Conservation (phyloP, 768 basidiomycete species). For the Asterophora lycoperdoides region DNA sequence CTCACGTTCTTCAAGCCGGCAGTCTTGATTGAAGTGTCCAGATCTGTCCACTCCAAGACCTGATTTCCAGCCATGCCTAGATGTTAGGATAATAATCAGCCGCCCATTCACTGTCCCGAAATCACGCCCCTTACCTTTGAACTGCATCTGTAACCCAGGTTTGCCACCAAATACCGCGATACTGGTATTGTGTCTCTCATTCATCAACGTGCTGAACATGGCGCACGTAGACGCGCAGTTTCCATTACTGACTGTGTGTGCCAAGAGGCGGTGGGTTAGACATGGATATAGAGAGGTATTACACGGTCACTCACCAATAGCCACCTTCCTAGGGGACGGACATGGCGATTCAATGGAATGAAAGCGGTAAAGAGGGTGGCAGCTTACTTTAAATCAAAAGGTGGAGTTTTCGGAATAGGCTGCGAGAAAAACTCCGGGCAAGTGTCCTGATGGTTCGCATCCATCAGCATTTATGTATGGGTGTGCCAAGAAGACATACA, state of each 20-base stretch:
- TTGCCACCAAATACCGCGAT: slow-evolving; percentile 57
- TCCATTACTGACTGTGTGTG: slow-evolving; percentile 34
- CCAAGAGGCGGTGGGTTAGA: neutral
- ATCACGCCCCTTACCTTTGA: slow-evolving; percentile 34
- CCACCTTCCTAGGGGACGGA: slow-evolving; percentile 35
- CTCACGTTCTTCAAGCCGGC: slow-evolving; percentile 45
- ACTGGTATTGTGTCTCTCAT: slow-evolving; percentile 48
- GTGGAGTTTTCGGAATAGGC: slow-evolving; percentile 40
- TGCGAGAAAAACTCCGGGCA: slow-evolving; percentile 36
- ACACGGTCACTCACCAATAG: slow-evolving; percentile 32
- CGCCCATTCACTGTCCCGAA: neutral
- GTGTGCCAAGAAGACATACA: slow-evolving; percentile 23
- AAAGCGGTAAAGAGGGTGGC: neutral
- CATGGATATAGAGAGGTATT: neutral
- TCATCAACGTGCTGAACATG: slow-evolving; percentile 60
- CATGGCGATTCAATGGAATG: neutral
- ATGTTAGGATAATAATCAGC: neutral
- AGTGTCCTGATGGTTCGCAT: slow-evolving; percentile 30
- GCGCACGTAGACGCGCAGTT: slow-evolving; percentile 61
- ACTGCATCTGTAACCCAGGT: slow-evolving; percentile 46
- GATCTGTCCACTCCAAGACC: slow-evolving; percentile 54
- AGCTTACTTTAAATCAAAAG: slow-evolving; percentile 40
- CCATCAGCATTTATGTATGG: neutral
- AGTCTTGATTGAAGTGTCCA: slow-evolving; percentile 60
- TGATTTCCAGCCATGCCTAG: slow-evolving; percentile 58